Conservation (phyloP, 495 filamentous ascomycete genomes). For the Podospora sp. region DNA sequence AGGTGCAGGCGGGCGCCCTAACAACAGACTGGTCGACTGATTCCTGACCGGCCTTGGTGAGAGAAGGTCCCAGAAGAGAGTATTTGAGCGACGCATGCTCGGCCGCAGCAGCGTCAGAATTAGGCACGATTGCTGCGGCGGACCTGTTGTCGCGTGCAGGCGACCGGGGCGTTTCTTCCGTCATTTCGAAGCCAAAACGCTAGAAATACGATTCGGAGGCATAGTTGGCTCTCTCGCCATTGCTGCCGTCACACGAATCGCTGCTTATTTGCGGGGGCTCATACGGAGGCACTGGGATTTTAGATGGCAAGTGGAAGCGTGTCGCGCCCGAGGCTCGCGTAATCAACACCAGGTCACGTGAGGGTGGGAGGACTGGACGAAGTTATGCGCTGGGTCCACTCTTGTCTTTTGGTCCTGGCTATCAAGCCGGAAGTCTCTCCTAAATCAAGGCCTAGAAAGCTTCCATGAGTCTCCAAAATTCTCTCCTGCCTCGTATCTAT, state of each 20-base stretch:
- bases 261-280: not conserved
- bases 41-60: slow-evolving; percentile 94
- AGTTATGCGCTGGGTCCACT: too few species aligned
- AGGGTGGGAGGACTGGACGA: too few species aligned
- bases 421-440: too few species aligned
- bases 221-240: not conserved
- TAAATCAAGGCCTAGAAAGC: too few species aligned
- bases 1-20: not conserved
- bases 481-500: too few species aligned
- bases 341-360: slow-evolving; percentile 14
- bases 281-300: not conserved
- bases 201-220: not conserved
- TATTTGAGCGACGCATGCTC: slow-evolving; percentile 57
- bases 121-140: not conserved
- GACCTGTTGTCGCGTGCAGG: not conserved
- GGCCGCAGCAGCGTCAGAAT: not conserved
- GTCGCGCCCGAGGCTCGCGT: slow-evolving; percentile 1
- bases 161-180: slow-evolving; percentile 3
- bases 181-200: slow-evolving; percentile 1
- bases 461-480: too few species aligned
- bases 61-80: slow-evolving; percentile 82
- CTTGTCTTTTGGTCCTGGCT: too few species aligned
- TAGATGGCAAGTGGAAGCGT: slow-evolving; percentile 1
- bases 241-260: not conserved
- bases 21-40: slow-evolving; percentile 74